A percentile compares a stretch with the other conserved stretches of the same genome.
These are phyloP conservation scores for Dalbergia oliveri DNA, from an alignment of 306 rosid genomes.

Conservation along the genomic window DNA sequence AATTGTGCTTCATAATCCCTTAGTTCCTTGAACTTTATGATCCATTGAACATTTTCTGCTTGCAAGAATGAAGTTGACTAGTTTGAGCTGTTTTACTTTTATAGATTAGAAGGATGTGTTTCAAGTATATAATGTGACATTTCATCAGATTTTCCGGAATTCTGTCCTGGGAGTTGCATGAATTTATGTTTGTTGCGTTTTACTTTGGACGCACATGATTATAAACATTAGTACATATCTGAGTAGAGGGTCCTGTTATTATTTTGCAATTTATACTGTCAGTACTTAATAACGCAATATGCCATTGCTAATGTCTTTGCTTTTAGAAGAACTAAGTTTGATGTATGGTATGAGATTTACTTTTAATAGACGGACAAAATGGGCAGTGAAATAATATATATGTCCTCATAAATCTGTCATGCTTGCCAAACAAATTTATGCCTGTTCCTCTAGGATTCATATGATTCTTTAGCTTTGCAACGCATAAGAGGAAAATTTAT, in stretches of 20 bases:
- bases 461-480: constrained; percentile 3
- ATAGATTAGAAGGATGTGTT: constrained; percentile 28
- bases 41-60: constrained; percentile 38
- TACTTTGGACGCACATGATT: background rate
- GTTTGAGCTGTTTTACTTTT: constrained; percentile 35
- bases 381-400: background rate
- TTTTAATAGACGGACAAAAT: background rate
- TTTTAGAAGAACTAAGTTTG: background rate
- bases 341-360: constrained; percentile 16
- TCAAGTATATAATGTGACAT: constrained; percentile 29
- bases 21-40: constrained; percentile 43
- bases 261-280: background rate
- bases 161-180: constrained; percentile 16
- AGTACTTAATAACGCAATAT: background rate
- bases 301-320: background rate
- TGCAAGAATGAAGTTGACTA: constrained; percentile 49
- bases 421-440: constrained; percentile 3
- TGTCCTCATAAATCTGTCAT: background rate
- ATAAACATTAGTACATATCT: background rate
- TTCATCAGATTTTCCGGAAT: constrained; percentile 9
- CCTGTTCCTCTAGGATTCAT: background rate
- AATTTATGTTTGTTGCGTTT: constrained; percentile 2
- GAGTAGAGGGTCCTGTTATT: background rate
- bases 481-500: background rate
- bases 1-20: constrained; percentile 47